Evolutionary conservation across 495 filamentous ascomycete genomes (phyloP).

Genomic region (Hypoxylon trugodes): DNA sequence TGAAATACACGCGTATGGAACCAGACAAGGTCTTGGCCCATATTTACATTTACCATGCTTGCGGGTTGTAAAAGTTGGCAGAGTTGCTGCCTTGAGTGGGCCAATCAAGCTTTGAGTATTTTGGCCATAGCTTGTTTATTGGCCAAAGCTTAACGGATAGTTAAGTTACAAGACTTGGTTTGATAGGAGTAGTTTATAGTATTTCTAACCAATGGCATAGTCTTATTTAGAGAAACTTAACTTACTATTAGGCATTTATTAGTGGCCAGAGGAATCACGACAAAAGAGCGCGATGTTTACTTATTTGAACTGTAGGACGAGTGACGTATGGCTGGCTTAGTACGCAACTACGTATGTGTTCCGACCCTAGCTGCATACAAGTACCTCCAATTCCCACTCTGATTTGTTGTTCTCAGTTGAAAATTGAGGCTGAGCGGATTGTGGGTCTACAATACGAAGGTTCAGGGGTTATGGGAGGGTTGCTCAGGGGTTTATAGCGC

Average conservation of each 20-base stretch:
- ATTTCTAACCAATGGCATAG: no score
- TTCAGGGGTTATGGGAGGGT: slow-evolving; percentile 30
- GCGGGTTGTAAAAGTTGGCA: slow-evolving; percentile 9
- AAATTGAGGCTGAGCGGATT: slow-evolving; percentile 39
- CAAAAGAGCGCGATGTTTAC: neutral
- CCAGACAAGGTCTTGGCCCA: no score
- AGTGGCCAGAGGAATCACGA: neutral
- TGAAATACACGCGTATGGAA: no score
- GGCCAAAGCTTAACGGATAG: slow-evolving; percentile 4
- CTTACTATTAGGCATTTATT: no score
- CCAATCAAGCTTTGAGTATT: neutral
- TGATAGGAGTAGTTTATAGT: no score
- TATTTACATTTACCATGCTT: no score
- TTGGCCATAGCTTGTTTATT: neutral
- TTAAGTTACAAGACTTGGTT: no score
- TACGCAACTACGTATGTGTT: neutral
- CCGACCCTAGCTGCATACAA: slow-evolving; percentile 18
- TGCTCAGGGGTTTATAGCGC: no score
- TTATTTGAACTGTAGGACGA: neutral
- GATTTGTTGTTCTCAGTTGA: slow-evolving; percentile 14
- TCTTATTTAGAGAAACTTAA: no score
- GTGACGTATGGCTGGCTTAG: neutral
- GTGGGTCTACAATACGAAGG: slow-evolving; percentile 37
- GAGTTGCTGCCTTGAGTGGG: neutral
- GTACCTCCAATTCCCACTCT: slow-evolving; percentile 6